Evolutionary conservation across 2,329 filamentous ascomycete species (phyloP).

Genomic region (Stemphylium beticola): DNA sequence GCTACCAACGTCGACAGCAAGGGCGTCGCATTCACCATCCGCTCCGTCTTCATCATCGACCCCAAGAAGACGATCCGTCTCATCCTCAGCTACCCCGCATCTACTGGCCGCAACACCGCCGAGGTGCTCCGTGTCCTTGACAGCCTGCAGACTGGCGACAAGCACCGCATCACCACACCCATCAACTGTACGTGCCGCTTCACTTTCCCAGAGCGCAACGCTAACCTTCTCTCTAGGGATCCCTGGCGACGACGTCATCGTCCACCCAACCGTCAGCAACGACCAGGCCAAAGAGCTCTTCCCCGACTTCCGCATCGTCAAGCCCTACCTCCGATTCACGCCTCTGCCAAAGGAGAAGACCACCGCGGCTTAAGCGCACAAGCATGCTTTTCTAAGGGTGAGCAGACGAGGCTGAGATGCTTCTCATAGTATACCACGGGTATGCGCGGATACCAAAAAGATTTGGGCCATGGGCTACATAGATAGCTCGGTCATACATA

Average conservation of each 20-base stretch:
- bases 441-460: no score
- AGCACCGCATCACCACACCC: slow-evolving; percentile 65
- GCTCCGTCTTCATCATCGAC: slow-evolving; percentile 70
- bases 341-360: slow-evolving; percentile 65
- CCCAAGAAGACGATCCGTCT: slow-evolving; percentile 68
- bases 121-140: slow-evolving; percentile 61
- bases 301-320: slow-evolving; percentile 66
- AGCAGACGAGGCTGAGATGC: no score
- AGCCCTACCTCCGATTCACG: slow-evolving; percentile 67
- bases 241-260: slow-evolving; percentile 65
- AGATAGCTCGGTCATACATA: no score
- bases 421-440: no score
- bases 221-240: slow-evolving; percentile 47
- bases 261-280: slow-evolving; percentile 64
- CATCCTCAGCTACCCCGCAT: slow-evolving; percentile 68
- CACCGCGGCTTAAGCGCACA: slow-evolving; percentile 46
- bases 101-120: slow-evolving; percentile 63
- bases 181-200: slow-evolving; percentile 56
- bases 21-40: slow-evolving; percentile 67
- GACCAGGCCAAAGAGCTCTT: slow-evolving; percentile 65
- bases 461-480: no score
- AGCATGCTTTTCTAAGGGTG: no score
- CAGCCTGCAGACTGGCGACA: slow-evolving; percentile 63
- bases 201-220: neutral
- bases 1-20: slow-evolving; percentile 65